Conservation (phyloP, 106 monocot genomes). For the Xerophyta viscosa region DNA sequence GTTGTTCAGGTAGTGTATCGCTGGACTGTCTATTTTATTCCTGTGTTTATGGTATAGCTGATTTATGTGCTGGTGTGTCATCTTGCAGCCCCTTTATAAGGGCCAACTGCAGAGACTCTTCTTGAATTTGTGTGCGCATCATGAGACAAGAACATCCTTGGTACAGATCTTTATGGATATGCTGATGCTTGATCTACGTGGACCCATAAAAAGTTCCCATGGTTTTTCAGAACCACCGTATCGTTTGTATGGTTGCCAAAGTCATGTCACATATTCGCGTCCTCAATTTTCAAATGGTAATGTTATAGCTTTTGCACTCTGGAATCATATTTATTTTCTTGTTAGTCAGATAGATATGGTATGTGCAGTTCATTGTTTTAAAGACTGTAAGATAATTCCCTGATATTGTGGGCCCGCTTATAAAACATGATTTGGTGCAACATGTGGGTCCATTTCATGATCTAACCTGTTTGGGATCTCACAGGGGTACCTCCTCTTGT, state of each 20-base stretch:
- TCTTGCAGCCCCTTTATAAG: constrained; percentile 82
- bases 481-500: constrained; percentile 92
- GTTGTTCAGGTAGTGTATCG: constrained; percentile 92
- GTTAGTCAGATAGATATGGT: no score
- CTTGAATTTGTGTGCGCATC: constrained; percentile 84
- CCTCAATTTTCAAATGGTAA: constrained; percentile 94
- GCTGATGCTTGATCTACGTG: constrained; percentile 86
- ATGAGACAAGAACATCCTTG: constrained; percentile 63
- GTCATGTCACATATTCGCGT: constrained; percentile 77
- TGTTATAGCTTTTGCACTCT: constrained; percentile 5
- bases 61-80: neutral
- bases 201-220: constrained; percentile 15
- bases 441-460: neutral
- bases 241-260: constrained; percentile 85
- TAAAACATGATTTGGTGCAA: neutral
- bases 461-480: constrained; percentile 7
- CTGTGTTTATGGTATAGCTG: neutral
- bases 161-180: constrained; percentile 83
- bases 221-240: constrained; percentile 54
- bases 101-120: constrained; percentile 89
- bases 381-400: no score
- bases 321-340: neutral
- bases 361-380: no score
- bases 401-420: no score
- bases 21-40: no score